Base-by-base conservation (phyloP, 139 green algal genomes). In the Chlamydomonas incerta region DNA sequence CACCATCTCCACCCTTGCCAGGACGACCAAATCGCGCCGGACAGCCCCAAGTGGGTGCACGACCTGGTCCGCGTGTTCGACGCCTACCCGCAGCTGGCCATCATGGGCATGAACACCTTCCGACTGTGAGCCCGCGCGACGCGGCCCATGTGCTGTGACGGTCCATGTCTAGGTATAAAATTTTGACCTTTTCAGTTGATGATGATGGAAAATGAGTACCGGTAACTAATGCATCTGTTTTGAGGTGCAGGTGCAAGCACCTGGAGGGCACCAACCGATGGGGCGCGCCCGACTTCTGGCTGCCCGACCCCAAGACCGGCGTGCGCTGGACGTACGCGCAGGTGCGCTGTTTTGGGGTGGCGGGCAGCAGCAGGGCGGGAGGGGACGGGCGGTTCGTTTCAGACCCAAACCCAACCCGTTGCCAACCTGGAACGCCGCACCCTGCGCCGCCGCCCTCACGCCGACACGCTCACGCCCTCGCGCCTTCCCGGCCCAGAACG, bases 91-190 rank as follows among this genome's bases (percentile, higher is more conserved):
- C 67, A 8, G 26, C 80, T 86, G 33, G 80, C 18, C 0, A 41
- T 79, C 5, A 10, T 86, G 5, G 80, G 80, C 33, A 86, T 86
- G 80, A 86, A 86, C 67, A 72, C 52, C 0, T 86, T 72, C 80
- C 68, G 80, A 26, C 28, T 86, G 14, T 86, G n/a, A n/a, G n/a
- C n/a, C n/a, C n/a, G n/a, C n/a, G n/a, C n/a, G n/a, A n/a, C n/a
- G n/a, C n/a, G n/a, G n/a, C n/a, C n/a, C n/a, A n/a, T n/a, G n/a
- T n/a, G n/a, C n/a, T n/a, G n/a, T n/a, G n/a, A n/a, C n/a, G n/a
- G n/a, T n/a, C n/a, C n/a, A n/a, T n/a, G n/a, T n/a, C n/a, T n/a
- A n/a, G n/a, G n/a, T n/a, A n/a, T n/a, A n/a, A n/a, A n/a, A n/a
- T n/a, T n/a, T n/a, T n/a, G n/a, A n/a, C n/a, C n/a, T n/a, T n/a